Evolutionary conservation across 108 stramenopile species (phyloP).

Genomic region (Conticribra guillardii): DNA sequence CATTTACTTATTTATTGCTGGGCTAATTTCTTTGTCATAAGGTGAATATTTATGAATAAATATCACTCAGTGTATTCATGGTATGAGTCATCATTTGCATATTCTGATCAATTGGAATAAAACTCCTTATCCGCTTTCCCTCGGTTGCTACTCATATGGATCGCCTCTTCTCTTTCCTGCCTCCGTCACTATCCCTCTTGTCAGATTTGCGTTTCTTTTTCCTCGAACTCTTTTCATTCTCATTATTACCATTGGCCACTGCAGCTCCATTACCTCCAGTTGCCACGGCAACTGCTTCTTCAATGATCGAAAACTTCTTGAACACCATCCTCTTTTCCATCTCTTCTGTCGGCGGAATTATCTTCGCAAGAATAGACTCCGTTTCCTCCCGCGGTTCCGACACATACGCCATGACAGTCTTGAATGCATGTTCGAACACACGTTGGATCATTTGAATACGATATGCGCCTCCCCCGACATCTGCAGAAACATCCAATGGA

Average conservation of each 20-base stretch:
- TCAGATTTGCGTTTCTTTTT: background rate
- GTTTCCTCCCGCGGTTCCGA: constrained; percentile 62
- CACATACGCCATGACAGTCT: constrained; percentile 64
- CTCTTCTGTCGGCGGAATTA: constrained; percentile 76
- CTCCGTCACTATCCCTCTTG: too few relatives aligned
- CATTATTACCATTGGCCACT: background rate
- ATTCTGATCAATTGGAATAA: too few relatives aligned
- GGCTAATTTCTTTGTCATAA: too few relatives aligned
- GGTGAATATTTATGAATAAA: too few relatives aligned
- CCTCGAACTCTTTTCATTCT: background rate
- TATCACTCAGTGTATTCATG: too few relatives aligned
- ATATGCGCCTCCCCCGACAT: constrained; percentile 84
- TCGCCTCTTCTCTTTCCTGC: background rate
- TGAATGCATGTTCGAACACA: constrained; percentile 85
- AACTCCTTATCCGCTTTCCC: too few relatives aligned
- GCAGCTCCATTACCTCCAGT: background rate
- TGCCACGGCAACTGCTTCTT: background rate
- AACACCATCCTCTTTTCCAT: constrained; percentile 53
- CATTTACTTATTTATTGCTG: too few relatives aligned
- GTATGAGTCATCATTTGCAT: too few relatives aligned
- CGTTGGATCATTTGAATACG: constrained; percentile 76
- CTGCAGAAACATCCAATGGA: constrained; percentile 80
- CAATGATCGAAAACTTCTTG: constrained; percentile 3
- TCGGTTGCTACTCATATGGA: too few relatives aligned
- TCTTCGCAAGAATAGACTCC: constrained; percentile 71